Evolutionary conservation across 495 filamentous ascomycete genomes (phyloP).

Genomic region (Halenospora varia): DNA sequence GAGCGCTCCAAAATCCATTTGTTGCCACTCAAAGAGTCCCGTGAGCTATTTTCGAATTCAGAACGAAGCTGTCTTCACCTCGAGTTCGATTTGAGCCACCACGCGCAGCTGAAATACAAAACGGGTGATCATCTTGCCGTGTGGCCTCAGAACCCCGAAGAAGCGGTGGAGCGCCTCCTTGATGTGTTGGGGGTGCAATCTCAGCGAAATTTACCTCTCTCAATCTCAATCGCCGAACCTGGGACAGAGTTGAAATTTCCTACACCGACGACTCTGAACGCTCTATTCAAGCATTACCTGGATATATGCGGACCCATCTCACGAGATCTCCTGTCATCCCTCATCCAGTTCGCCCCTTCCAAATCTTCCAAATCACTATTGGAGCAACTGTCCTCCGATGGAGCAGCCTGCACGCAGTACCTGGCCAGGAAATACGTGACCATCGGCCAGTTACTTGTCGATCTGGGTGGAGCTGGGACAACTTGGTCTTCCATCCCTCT

Average conservation of each 20-base stretch:
- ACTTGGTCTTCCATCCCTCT: conserved; percentile 13
- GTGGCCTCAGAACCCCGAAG: conserved; percentile 13
- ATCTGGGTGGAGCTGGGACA: not conserved
- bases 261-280: conserved; percentile 12
- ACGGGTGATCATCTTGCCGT: conserved; percentile 21
- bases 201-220: conserved; percentile 17
- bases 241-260: no score
- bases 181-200: conserved; percentile 5
- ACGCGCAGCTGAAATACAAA: conserved; percentile 20
- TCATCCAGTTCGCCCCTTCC: conserved; percentile 10
- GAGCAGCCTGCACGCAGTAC: conserved; percentile 2
- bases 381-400: no score
- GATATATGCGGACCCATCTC: conserved; percentile 17
- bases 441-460: conserved; percentile 1
- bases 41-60: conserved; percentile 6
- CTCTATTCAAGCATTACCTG: conserved; percentile 15
- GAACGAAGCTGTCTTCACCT: conserved; percentile 17
- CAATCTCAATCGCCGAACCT: conserved; percentile 22
- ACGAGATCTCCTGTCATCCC: not conserved
- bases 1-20: conserved; percentile 33
- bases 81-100: conserved; percentile 10
- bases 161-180: conserved; percentile 11
- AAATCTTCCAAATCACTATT: not conserved
- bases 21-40: conserved; percentile 32
- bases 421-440: conserved; percentile 2